Percentiles rank a stretch among this genome's conserved stretches.
These are phyloP conservation scores for Neurospora discreta DNA, from an alignment of 495 filamentous ascomycete species.

Conservation along the genomic window DNA sequence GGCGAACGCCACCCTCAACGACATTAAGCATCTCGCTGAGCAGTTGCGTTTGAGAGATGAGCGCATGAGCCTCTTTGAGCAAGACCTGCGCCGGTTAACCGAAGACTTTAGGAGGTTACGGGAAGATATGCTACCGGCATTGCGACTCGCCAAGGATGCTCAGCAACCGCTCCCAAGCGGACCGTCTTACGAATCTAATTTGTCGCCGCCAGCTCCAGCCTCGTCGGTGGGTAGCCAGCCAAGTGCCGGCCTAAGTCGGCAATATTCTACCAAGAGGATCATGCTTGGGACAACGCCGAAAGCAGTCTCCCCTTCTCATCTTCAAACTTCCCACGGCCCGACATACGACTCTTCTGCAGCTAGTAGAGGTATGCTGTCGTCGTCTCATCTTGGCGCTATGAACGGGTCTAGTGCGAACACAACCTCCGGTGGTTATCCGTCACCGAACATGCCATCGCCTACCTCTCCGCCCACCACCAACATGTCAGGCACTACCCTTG, in stretches of 20 bases:
- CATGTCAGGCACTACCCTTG: conserved; percentile 36
- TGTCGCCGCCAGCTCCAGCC: conserved; percentile 42
- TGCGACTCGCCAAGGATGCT: conserved; percentile 80
- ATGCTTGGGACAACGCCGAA: conserved; percentile 76
- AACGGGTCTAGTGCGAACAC: conserved; percentile 46
- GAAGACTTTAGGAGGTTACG: conserved; percentile 77
- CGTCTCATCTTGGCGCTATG: conserved; percentile 64
- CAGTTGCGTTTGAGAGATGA: conserved; percentile 81
- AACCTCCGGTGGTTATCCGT: conserved; percentile 48
- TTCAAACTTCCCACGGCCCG: conserved; percentile 46
- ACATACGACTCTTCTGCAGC: conserved; percentile 43
- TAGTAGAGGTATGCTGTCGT: conserved; percentile 54
- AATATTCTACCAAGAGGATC: conserved; percentile 86
- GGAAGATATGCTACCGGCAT: conserved; percentile 81
- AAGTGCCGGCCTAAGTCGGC: conserved; percentile 52
- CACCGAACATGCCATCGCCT: conserved; percentile 69
- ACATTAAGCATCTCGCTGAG: conserved; percentile 78
- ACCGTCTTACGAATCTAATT: conserved; percentile 32
- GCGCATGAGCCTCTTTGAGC: conserved; percentile 66
- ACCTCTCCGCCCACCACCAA: conserved; percentile 56
- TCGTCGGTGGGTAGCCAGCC: conserved; percentile 35
- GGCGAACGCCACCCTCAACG: conserved; percentile 77
- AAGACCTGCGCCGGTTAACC: conserved; percentile 65
- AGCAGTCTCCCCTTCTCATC: conserved; percentile 63
- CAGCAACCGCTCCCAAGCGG: conserved; percentile 69